Conservation (phyloP, 805 yeast species). For the Sugiyamaella mastotermitis region DNA sequence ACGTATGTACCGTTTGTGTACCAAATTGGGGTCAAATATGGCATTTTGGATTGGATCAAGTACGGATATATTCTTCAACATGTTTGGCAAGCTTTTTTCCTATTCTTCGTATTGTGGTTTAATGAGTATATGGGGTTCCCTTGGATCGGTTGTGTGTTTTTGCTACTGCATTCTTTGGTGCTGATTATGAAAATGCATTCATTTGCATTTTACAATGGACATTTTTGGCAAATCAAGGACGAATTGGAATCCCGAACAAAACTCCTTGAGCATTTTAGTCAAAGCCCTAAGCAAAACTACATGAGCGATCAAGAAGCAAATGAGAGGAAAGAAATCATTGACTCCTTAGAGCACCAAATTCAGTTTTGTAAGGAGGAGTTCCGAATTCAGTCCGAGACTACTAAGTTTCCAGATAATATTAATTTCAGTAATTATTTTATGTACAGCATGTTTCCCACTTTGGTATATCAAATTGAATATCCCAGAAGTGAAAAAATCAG, state of each 20-base stretch:
- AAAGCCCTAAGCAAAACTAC: neutral
- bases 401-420: conserved; percentile 68
- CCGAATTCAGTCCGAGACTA: conserved; percentile 43
- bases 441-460: conserved; percentile 84
- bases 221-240: conserved; percentile 41
- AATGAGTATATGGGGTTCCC: conserved; percentile 57
- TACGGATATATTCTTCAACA: conserved; percentile 62
- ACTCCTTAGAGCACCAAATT: conserved; percentile 41
- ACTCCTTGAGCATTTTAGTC: neutral
- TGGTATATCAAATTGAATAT: conserved; percentile 62
- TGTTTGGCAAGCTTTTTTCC: conserved; percentile 47
- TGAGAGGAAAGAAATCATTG: conserved; percentile 10
- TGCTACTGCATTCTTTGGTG: conserved; percentile 79
- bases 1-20: conserved; percentile 55
- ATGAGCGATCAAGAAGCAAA: neutral
- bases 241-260: conserved; percentile 18
- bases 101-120: conserved; percentile 48
- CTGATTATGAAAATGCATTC: conserved; percentile 94
- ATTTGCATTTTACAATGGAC: conserved; percentile 86
- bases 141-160: conserved; percentile 87
- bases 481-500: conserved; percentile 71
- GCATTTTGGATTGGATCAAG: conserved; percentile 51
- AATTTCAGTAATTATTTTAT: conserved; percentile 58
- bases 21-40: conserved; percentile 47
- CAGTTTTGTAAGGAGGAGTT: conserved; percentile 72